These are phyloP conservation scores for Talaromyces marneffei DNA, from an alignment of 2,329 filamentous ascomycete genomes.

Conservation along the genomic window DNA sequence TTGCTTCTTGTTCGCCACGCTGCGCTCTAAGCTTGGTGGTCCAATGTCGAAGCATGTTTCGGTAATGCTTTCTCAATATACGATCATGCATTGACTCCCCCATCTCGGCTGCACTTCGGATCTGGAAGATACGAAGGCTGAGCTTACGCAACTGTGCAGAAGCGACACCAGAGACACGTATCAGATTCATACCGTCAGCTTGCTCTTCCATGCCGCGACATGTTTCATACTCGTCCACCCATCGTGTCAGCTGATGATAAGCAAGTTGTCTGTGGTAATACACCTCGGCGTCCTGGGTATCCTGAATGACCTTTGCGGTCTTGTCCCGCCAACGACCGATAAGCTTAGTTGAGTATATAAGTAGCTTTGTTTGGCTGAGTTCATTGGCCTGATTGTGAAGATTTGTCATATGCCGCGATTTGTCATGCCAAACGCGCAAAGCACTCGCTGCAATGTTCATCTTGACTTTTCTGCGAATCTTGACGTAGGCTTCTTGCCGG, in stretches of 20 bases:
- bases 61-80: conserved; percentile 50
- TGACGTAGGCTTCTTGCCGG: conserved; percentile 51
- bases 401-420: conserved; percentile 26
- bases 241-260: conserved; percentile 33
- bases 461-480: conserved; percentile 50
- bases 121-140: conserved; percentile 54
- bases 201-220: conserved; percentile 36
- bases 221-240: conserved; percentile 31
- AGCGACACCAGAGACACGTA: conserved; percentile 44
- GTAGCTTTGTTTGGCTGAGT: conserved; percentile 30
- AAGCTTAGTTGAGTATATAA: conserved; percentile 30
- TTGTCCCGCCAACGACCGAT: conserved; percentile 42
- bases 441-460: conserved; percentile 46
- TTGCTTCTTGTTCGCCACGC: conserved; percentile 26
- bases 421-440: conserved; percentile 36
- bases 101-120: conserved; percentile 46
- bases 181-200: conserved; percentile 43
- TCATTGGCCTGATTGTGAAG: conserved; percentile 38
- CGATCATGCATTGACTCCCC: conserved; percentile 49
- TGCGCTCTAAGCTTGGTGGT: conserved; percentile 37
- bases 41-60: conserved; percentile 54
- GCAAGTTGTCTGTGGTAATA: conserved; percentile 35
- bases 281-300: conserved; percentile 33
- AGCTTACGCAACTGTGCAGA: conserved; percentile 49
- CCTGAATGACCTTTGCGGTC: conserved; percentile 30